These are phyloP conservation scores for Wickerhamomyces bisporus DNA, from an alignment of 805 yeast species.

Conservation along the genomic window DNA sequence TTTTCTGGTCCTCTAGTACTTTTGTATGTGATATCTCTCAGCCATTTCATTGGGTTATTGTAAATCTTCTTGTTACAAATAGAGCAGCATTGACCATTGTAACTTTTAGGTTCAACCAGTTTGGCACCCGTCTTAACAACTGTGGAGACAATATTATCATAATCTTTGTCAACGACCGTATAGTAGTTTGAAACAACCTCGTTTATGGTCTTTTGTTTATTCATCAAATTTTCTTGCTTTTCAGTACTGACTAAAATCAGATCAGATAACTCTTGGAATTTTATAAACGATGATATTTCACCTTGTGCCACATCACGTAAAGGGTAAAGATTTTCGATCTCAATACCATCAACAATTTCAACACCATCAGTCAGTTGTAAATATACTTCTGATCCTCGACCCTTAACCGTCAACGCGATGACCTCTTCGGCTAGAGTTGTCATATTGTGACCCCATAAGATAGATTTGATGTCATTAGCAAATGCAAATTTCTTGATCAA, in stretches of 20 bases:
- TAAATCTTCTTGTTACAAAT: slow-evolving; percentile 54
- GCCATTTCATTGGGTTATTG: slow-evolving; percentile 60
- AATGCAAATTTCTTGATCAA: slow-evolving; percentile 43
- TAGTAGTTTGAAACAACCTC: slow-evolving; percentile 76
- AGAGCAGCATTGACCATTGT: slow-evolving; percentile 35
- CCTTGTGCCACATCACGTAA: slow-evolving; percentile 66
- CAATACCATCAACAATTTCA: slow-evolving; percentile 23
- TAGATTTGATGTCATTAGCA: slow-evolving; percentile 42
- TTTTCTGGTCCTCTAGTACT: slow-evolving; percentile 44
- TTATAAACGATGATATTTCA: slow-evolving; percentile 57
- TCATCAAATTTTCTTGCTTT: slow-evolving; percentile 33
- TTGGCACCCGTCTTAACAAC: slow-evolving; percentile 88
- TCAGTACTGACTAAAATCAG: slow-evolving; percentile 18
- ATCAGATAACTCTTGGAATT: slow-evolving; percentile 23
- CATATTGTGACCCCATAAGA: slow-evolving; percentile 75
- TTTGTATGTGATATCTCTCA: slow-evolving; percentile 59
- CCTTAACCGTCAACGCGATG: slow-evolving; percentile 76
- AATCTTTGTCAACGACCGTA: slow-evolving; percentile 62
- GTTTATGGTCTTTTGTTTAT: slow-evolving; percentile 74
- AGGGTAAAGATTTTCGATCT: slow-evolving; percentile 56
- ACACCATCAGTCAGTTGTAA: slow-evolving; percentile 42
- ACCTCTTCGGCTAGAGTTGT: slow-evolving; percentile 76
- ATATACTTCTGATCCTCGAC: slow-evolving; percentile 72
- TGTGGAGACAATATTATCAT: slow-evolving; percentile 87
- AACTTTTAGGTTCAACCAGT: slow-evolving; percentile 43